phyloP scores from a whole-genome alignment of 1,284 basidiomycete species.

The Golubevia sp. region DNA sequence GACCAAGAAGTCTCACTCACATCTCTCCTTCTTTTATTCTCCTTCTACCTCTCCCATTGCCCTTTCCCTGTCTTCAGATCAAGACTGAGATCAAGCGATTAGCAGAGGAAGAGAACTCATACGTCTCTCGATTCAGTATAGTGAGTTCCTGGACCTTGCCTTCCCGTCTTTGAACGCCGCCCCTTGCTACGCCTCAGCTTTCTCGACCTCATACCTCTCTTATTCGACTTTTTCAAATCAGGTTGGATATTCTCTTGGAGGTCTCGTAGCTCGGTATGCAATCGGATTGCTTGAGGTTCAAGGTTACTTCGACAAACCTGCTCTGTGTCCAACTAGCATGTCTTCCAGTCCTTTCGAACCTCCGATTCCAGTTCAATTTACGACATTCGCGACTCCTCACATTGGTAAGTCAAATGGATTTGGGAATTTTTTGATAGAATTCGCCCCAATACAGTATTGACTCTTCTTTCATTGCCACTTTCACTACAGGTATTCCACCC shows the following conservation, averaged over 20 bases:
- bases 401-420: no score
- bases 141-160: background rate
- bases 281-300: constrained; percentile 25
- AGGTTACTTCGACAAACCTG: constrained; percentile 23
- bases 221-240: background rate
- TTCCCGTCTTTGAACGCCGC: background rate
- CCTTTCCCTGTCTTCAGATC: constrained; percentile 5
- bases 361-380: constrained; percentile 10
- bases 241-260: constrained; percentile 41
- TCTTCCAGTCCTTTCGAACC: background rate
- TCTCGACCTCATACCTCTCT: background rate
- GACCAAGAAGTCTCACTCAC: no score
- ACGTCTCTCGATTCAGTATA: constrained; percentile 21
- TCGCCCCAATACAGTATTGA: no score
- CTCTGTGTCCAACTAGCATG: background rate
- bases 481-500: constrained; percentile 23
- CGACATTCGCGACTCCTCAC: constrained; percentile 47
- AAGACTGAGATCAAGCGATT: constrained; percentile 28
- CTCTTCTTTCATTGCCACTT: no score
- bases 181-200: background rate
- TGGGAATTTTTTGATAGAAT: no score
- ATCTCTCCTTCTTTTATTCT: background rate
- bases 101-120: constrained; percentile 5
- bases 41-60: background rate
- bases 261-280: constrained; percentile 36